A percentile compares a stretch with the other conserved stretches of the same genome.
Conservation (phyloP, 257 asterid species). For the Solanum ossicruentum region DNA sequence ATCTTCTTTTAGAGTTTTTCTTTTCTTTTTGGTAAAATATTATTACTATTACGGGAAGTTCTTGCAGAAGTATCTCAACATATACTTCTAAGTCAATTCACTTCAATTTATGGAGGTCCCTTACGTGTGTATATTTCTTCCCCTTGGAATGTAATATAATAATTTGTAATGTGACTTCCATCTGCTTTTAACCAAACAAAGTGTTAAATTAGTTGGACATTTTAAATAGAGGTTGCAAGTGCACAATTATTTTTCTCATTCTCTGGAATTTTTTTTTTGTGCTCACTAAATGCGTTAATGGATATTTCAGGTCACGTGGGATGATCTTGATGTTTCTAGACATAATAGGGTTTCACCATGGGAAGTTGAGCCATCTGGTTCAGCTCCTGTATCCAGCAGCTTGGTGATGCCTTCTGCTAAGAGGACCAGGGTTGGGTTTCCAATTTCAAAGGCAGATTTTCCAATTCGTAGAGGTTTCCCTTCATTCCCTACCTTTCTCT, state of each 20-base stretch:
- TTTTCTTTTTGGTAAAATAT: not conserved
- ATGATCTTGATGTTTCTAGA: constrained; percentile 63
- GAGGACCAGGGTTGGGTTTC: constrained; percentile 59
- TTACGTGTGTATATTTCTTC: not conserved
- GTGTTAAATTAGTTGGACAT: not conserved
- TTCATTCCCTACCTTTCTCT: not conserved
- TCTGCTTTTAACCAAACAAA: not conserved
- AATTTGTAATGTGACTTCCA: not conserved
- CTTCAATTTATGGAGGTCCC: not conserved
- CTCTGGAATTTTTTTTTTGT: not conserved
- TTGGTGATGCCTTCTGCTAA: constrained; percentile 53
- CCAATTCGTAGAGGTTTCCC: constrained; percentile 40
- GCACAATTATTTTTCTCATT: not conserved
- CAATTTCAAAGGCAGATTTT: constrained; percentile 39
- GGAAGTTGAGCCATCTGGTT: constrained; percentile 81
- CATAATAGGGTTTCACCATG: constrained; percentile 90
- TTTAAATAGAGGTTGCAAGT: not conserved
- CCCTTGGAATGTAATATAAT: not conserved
- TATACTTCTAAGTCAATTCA: not conserved
- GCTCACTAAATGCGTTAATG: not conserved
- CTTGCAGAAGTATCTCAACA: not conserved
- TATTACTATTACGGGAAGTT: not conserved
- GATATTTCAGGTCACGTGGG: constrained; percentile 85
- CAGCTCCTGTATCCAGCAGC: constrained; percentile 48
- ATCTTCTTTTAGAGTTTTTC: not conserved